Evolutionary conservation across 768 basidiomycete species (phyloP), one percentile per base, ranked within the genome.

Genomic region (Tylopilus balloui): DNA sequence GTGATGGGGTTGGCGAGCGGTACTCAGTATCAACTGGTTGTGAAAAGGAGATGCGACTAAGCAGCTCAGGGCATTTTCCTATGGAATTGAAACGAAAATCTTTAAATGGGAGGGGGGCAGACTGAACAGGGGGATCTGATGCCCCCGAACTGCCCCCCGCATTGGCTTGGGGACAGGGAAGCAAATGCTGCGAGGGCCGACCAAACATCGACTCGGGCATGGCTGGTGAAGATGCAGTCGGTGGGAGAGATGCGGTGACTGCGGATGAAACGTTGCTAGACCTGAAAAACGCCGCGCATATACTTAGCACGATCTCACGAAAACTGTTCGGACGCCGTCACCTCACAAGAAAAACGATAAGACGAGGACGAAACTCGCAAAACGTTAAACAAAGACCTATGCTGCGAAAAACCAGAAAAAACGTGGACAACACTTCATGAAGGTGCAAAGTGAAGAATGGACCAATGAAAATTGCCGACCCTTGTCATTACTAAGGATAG

Each of bases 31-130:
- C 39, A 36, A 64, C 63, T 20, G 67, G 58, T 36, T 67, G 59
- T 3, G 68, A 59, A 32, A 62, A 59, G 27, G 76, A 71, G 29
- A 84, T 68, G 20, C 83, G 78, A 52, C 70, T 73, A 23, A 84
- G 69, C 17, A 84, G 66, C 13, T 69, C 65, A 0, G 81, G 80
- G 50, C 69, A 64, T 57, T 78, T 73, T 24, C 82, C 82, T 34
- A 85, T 84, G 4, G 64, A 73, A 11, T 54, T 62, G 59, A 83
- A 84, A 23, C 67, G 69, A 59, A 83, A 72, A 45, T 68, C 60
- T n/a, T 71, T 53, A 47, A 79, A 73, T 36, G 53, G 54, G 20
- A 27, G 57, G 17, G 57, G 42, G 1, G 31, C 36, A 4, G 28
- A 19, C 12, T 46, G 48, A 12, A 61, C 47, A 54, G 67, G 47